Evolutionary conservation across 176 grass and related monocot genomes (phyloP), one percentile per base, ranked within the genome.

Genomic region (Aegilops sharonensis): DNA sequence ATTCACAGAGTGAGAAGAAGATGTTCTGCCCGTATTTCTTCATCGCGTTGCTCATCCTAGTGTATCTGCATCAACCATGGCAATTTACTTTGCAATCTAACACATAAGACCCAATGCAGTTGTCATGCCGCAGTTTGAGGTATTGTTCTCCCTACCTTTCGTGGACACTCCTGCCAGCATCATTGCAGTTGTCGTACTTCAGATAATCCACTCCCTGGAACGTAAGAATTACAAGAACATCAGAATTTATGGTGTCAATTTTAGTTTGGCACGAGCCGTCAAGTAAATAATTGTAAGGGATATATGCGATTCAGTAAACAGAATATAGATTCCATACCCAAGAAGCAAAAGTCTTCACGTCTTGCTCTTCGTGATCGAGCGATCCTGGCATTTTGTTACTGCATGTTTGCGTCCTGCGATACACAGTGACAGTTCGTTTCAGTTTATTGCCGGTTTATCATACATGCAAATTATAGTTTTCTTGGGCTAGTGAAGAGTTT

Each of bases 1-100:
- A 95, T 91, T 98, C 96, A 37, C 93, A 98, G 8, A 98, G 80
- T 48, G 96, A 95, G 84, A 95, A 98, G 90, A 98, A 95, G 80
- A 95, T 98, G 72, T 5, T 87, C 85, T 85, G 94, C 81, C 96
- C 93, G 25, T 84, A 91, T 3, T 85, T 88, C 82, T 88, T 91
- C 88, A 98, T 81, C 68, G 96, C 93, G 24, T 54, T 87, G 86
- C 88, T 94, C 93, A 98, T 98, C 66, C 61, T 98, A 52, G 79
- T 86, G 68, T 98, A 98, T 80, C 96, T 98, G 86, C 47, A 78
- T 84, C 20, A 60, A 7, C 39, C 24, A 85, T 30, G 24, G 83
- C 20, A 70, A 25, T 68, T 64, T 77, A 71, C 9, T 81, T 27
- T 18, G 52, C 20, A 71, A 48, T 32, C 62, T 77, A 21, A 31